Percentiles rank a stretch among this genome's conserved stretches.
These are phyloP conservation scores for Heterobasidion annosum DNA, from an alignment of 1,284 basidiomycete genomes.

Conservation along the genomic window DNA sequence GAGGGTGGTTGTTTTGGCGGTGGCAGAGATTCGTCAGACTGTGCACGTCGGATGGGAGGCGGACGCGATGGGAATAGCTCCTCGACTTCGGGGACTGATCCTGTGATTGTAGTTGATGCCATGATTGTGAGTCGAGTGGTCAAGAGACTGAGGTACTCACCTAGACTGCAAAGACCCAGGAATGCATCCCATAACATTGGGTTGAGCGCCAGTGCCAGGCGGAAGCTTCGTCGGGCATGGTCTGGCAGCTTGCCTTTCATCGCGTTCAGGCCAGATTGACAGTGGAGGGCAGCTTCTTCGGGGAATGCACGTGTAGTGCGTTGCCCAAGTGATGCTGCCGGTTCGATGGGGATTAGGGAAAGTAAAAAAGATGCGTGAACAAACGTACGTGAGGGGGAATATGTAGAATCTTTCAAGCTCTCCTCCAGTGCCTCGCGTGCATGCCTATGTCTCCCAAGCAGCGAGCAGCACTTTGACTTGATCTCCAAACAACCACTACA, in stretches of 20 bases:
- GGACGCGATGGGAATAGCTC: slow-evolving; percentile 62
- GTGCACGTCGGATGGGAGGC: slow-evolving; percentile 41
- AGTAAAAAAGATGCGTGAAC: slow-evolving; percentile 2
- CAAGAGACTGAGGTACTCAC: slow-evolving; percentile 32
- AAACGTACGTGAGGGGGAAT: slow-evolving; percentile 45
- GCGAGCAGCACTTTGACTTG: slow-evolving; percentile 68
- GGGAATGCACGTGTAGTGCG: slow-evolving; percentile 47
- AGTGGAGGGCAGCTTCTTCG: slow-evolving; percentile 57
- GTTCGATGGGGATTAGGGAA: slow-evolving; percentile 1
- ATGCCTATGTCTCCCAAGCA: slow-evolving; percentile 61
- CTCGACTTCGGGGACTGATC: slow-evolving; percentile 58
- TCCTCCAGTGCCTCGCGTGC: slow-evolving; percentile 64
- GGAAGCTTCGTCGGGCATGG: slow-evolving; percentile 64
- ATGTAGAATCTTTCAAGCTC: slow-evolving; percentile 39
- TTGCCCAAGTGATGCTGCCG: slow-evolving; percentile 39
- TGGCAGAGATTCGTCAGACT: slow-evolving; percentile 37
- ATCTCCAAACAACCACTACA: slow-evolving; percentile 77
- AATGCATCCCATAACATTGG: slow-evolving; percentile 93
- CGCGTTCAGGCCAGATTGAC: slow-evolving; percentile 63
- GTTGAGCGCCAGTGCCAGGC: slow-evolving; percentile 64
- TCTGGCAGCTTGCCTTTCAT: slow-evolving; percentile 68
- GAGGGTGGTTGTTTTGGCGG: slow-evolving; percentile 24
- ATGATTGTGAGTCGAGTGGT: slow-evolving; percentile 1
- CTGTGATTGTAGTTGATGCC: slow-evolving; percentile 26
- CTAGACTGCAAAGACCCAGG: slow-evolving; percentile 78